Evolutionary conservation across 2,329 filamentous ascomycete genomes (phyloP), one percentile per base, ranked within the genome.

Genomic region (Ophiostoma sp.): DNA sequence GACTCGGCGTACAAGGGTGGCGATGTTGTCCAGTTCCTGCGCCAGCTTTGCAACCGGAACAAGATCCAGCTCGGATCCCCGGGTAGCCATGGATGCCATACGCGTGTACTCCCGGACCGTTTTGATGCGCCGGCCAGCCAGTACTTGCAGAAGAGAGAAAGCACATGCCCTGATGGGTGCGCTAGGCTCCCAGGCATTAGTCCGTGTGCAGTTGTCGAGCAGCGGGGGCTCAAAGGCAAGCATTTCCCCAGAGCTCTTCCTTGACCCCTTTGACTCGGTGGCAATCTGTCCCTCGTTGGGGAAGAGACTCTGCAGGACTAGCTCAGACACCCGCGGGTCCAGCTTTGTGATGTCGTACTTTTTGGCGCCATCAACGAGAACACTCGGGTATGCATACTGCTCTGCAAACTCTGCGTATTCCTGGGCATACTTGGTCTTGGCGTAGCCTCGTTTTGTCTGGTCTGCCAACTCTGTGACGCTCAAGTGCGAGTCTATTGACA

Each of bases 161-260:
- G 79, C 80, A 17, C 80, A 72, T 31, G 78, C 73, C 15, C 81
- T 78, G 31, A 80, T 71, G 0, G 72, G 67, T 4, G 76, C 77
- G 71, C 80, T 82, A 36, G 75, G 72, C 27, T 78, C 76, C 81
- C 81, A 83, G 0, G 79, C 77, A 69, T 78, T 82, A 66, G 76
- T 77, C 13, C 75, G 76, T 0, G 76, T 71, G 48, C 78, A 79
- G 52, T 77, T 78, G 71, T 83, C 81, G 11, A 82, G 74, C 23
- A 83, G 75, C 20, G 79, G 75, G 1, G 81, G 81, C 2, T 81
- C 73, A 68, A 81, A 83, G 71, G 82, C 78, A 1, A 79, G 80
- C 71, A 82, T 77, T 10, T 48, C 36, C 2, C 35, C 39, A 6
- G 15, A n/a, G n/a, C 65, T 33, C 57, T 52, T 66, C 17, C 27